These are phyloP conservation scores for Allomyces macrogynus DNA, from an alignment of 192 early-diverging fungal genomes.

Conservation along the genomic window DNA sequence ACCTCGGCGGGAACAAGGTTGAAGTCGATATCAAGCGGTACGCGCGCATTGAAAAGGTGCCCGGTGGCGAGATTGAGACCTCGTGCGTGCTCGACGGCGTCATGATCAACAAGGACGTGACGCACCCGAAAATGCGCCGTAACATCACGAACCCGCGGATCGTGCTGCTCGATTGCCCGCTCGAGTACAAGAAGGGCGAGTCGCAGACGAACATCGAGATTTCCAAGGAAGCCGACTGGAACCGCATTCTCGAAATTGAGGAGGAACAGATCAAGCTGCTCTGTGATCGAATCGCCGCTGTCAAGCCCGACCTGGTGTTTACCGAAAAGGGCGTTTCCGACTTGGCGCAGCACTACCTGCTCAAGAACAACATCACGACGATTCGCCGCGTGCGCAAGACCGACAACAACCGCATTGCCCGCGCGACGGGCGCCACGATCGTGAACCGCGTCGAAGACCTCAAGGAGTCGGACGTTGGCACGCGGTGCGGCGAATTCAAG, in stretches of 20 bases:
- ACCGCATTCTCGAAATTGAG: conserved; percentile 88
- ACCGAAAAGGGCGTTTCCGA: conserved; percentile 99
- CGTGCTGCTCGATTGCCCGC: conserved; percentile 88
- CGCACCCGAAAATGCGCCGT: conserved; percentile 92
- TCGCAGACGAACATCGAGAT: conserved; percentile 98
- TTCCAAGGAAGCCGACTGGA: conserved; percentile 90
- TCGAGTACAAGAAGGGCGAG: conserved; percentile 99
- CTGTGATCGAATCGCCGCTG: conserved; percentile 84
- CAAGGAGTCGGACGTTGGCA: conserved; percentile 88
- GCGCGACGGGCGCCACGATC: conserved; percentile 90
- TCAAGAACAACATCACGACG: conserved; percentile 94
- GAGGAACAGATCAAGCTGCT: conserved; percentile 96
- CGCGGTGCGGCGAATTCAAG: conserved; percentile 77
- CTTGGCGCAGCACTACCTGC: conserved; percentile 92
- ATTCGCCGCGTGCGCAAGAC: conserved; percentile 95
- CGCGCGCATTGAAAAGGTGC: conserved; percentile 85
- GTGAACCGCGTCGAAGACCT: conserved; percentile 93
- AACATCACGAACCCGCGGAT: conserved; percentile 90
- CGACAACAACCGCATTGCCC: conserved; percentile 97
- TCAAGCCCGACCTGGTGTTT: conserved; percentile 95
- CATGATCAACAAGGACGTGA: conserved; percentile 99
- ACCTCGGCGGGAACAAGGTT: conserved; percentile 40
- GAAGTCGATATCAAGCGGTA: conserved; percentile 98
- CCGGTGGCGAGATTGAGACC: conserved; percentile 94
- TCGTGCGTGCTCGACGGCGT: conserved; percentile 87